Percentiles rank a stretch among this genome's conserved stretches.
Conservation (phyloP, 2,329 filamentous ascomycete species). For the Clarireedia homoeocarpa region DNA sequence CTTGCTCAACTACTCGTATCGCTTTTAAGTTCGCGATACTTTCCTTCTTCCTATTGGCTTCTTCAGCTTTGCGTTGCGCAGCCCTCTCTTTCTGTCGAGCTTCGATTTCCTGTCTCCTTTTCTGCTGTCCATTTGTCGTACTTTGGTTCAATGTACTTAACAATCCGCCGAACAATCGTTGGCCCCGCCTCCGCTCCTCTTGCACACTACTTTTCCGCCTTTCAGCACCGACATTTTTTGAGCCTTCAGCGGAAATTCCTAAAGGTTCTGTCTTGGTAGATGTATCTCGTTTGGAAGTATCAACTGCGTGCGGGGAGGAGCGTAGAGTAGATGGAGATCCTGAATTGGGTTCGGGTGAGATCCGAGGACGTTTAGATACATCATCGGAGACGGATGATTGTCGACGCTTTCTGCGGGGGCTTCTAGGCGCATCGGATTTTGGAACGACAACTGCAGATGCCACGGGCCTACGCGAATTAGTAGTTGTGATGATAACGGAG, state of each 20-base stretch:
- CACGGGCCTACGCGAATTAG: conserved; percentile 22
- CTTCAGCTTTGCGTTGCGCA: conserved; percentile 63
- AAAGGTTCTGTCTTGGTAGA: conserved; percentile 3
- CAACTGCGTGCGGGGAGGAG: conserved; percentile 22
- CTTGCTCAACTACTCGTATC: conserved; percentile 60
- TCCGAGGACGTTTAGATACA: conserved; percentile 44
- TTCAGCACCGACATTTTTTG: conserved; percentile 15
- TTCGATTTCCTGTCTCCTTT: conserved; percentile 72
- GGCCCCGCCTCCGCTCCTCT: conserved; percentile 78
- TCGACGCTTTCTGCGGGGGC: conserved; percentile 33
- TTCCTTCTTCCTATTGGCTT: conserved; percentile 58
- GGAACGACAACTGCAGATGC: conserved; percentile 31
- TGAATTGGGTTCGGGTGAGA: conserved; percentile 28
- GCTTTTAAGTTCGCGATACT: conserved; percentile 54
- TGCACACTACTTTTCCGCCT: conserved; percentile 40
- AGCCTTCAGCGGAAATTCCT: not conserved
- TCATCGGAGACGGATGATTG: conserved; percentile 45
- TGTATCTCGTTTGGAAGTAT: conserved; percentile 7
- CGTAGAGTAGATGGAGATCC: conserved; percentile 21
- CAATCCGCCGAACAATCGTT: conserved; percentile 77
- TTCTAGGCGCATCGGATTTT: conserved; percentile 15
- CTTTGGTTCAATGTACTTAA: conserved; percentile 57
- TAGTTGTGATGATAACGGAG: not conserved
- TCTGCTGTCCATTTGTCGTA: conserved; percentile 53
- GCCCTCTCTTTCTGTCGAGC: conserved; percentile 71